Evolutionary conservation across 2,329 filamentous ascomycete species (phyloP).

Genomic region (Aphanoascus verrucosus): DNA sequence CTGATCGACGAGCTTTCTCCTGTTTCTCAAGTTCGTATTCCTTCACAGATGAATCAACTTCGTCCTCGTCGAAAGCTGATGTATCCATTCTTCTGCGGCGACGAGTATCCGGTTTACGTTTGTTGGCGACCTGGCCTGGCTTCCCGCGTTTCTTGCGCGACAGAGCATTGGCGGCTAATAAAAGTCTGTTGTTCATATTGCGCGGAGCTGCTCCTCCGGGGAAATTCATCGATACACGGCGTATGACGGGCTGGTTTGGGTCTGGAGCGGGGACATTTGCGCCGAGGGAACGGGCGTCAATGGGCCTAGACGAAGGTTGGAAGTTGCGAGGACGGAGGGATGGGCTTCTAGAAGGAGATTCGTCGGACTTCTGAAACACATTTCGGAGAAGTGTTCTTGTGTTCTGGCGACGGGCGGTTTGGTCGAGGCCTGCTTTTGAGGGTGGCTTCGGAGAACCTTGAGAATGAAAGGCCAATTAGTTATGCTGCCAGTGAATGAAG

Average conservation of each 20-base stretch:
- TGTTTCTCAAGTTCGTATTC: constrained; percentile 24
- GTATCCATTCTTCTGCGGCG: background rate
- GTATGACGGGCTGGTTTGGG: background rate
- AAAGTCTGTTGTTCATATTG: background rate
- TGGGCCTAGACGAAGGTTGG: background rate
- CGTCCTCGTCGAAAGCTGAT: background rate
- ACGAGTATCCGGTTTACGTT: background rate
- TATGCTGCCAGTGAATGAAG: background rate
- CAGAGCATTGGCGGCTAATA: background rate
- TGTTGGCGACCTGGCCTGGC: background rate
- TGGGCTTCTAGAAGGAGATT: background rate
- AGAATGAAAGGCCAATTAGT: background rate
- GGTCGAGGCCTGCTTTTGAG: constrained; percentile 3
- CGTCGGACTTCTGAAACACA: background rate
- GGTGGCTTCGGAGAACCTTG: background rate
- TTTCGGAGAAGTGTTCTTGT: background rate
- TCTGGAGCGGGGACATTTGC: background rate
- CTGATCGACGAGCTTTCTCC: constrained; percentile 23
- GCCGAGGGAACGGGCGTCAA: constrained; percentile 4
- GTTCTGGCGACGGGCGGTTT: constrained; percentile 5
- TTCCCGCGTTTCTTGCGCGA: background rate
- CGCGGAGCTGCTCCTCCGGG: background rate
- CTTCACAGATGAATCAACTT: constrained; percentile 21
- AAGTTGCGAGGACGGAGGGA: background rate
- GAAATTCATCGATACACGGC: constrained; percentile 2